phyloP scores from a whole-genome alignment of 352 stramenopile species.

The Saprolegnia parasitica region DNA sequence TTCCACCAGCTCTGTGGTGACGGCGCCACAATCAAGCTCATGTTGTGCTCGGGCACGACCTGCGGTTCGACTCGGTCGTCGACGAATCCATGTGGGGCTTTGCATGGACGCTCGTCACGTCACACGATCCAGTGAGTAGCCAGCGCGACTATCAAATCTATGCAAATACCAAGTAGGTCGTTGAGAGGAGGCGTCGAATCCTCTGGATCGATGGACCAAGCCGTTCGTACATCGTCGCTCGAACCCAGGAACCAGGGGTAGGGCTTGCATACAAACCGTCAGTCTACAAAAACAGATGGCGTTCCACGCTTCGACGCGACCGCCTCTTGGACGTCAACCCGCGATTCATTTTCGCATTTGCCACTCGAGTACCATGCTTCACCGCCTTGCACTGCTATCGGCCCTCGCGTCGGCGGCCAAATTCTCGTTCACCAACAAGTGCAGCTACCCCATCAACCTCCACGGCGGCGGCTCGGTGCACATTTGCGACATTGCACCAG shows the following conservation, averaged over 20 bases:
- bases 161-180: no score
- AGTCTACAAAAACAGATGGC: not conserved
- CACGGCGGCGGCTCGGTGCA: constrained; percentile 2
- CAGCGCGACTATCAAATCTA: no score
- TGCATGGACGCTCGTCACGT: no score
- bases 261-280: not conserved
- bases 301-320: not conserved
- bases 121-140: no score
- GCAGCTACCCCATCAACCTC: constrained; percentile 26
- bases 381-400: not conserved
- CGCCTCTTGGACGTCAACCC: not conserved
- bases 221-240: not conserved
- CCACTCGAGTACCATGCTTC: not conserved
- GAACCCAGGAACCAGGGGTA: not conserved
- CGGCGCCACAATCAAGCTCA: no score
- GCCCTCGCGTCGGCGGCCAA: constrained; percentile 3
- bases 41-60: no score
- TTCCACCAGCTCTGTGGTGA: no score
- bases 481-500: constrained; percentile 23
- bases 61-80: no score
- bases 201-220: no score
- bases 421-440: constrained; percentile 26
- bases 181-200: no score
- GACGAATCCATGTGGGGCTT: no score
- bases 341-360: not conserved